Conservation (phyloP, 495 filamentous ascomycete species). For the Penicillium nucicola region DNA sequence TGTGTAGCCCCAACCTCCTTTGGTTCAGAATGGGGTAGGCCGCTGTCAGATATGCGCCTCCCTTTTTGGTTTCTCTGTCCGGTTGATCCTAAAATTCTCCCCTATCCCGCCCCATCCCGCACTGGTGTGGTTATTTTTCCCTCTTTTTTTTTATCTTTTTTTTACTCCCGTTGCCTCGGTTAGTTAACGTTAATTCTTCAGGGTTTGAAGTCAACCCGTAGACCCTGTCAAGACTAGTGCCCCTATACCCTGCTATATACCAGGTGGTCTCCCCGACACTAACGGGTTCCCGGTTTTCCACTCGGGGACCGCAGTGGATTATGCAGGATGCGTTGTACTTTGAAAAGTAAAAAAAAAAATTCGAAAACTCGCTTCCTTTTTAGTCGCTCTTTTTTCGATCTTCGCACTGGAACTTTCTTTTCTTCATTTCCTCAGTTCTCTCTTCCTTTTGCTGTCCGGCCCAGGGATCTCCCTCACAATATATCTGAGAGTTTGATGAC, state of each 20-base stretch:
- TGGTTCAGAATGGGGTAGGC: conserved; percentile 16
- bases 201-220: too few relatives aligned
- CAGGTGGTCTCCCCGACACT: not conserved
- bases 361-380: conserved; percentile 11
- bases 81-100: not conserved
- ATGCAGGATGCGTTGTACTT: conserved; percentile 6
- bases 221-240: too few relatives aligned
- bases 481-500: not conserved
- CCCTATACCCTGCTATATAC: not conserved
- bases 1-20: not conserved
- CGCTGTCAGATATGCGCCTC: conserved; percentile 17
- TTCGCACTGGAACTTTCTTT: conserved; percentile 6
- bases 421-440: conserved; percentile 3
- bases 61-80: not conserved
- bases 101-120: conserved; percentile 3
- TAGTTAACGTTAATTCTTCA: too few relatives aligned
- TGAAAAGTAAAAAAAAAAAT: conserved; percentile 1
- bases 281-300: conserved; percentile 3
- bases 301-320: conserved; percentile 3
- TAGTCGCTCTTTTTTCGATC: conserved; percentile 6
- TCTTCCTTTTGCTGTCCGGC: not conserved
- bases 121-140: too few relatives aligned
- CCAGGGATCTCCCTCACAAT: not conserved
- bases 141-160: not conserved
- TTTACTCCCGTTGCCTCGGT: not conserved